Base-by-base conservation (phyloP, 768 basidiomycete species). In the Termitomyces sp. region DNA sequence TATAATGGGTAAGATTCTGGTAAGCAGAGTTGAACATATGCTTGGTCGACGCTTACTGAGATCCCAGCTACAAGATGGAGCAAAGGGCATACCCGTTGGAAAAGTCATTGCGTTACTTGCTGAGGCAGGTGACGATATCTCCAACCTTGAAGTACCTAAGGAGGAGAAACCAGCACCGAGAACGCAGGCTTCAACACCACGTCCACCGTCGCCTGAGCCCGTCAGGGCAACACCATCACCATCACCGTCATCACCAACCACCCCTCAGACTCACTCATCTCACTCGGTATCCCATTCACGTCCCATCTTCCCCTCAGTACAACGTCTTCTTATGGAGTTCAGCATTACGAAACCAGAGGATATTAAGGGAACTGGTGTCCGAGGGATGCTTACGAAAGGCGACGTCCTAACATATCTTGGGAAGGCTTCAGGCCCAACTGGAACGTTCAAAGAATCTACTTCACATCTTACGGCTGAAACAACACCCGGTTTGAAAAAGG, bases 321-420 rank as follows among this genome's bases (percentile, higher is more conserved):
- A 85, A 44, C 88, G 95, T 55, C 78, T 94, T 50, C 78, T 96
- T 16, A 71, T 82, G n/a, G 80, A 90, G 59, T 71, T 90, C 65
- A 74, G 72, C 51, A 75, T 94, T 61, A 65, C 75, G 5, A 79
- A 87, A 60, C 73, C 82, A 24, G 81, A 83, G 52, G 75, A 77
- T 55, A 90, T 99, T 69, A 88, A 87, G 61, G 94, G 90, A 6
- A 96, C 94, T 2, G 96, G 96, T 50, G 78, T 91, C 53, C 81
- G 90, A 37, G 96, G 97, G 15, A 95, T 94, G 88, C 71, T 98
- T 59, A 98, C 95, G 49, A 98, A 98, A 71, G 97, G 97, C 12
- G 96, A 99, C 68, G 87, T 98, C 1, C 80, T 99, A 29, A 76
- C 92, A 3, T 86, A 84, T 72, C 77, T 97, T 5, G 96, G 96